These are phyloP conservation scores for Diutina scorzettiae DNA, from an alignment of 1,139 yeast genomes.

Conservation along the genomic window DNA sequence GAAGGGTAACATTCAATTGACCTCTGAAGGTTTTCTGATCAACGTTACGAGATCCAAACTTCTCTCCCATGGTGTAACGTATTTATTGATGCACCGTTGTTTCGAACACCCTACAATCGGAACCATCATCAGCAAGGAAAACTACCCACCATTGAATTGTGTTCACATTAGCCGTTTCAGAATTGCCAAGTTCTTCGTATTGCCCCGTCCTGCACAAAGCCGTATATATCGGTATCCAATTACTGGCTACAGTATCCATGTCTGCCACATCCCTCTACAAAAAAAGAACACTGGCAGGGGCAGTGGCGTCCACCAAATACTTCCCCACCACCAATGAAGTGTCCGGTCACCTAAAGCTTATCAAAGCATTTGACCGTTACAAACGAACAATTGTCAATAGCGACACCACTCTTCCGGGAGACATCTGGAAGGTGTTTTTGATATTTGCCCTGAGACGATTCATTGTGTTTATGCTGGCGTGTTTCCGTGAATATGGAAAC, in stretches of 20 bases:
- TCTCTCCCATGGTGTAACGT: no score
- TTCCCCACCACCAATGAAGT: constrained; percentile 4
- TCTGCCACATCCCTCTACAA: neutral
- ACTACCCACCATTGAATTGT: no score
- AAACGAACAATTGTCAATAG: constrained; percentile 4
- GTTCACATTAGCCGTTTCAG: no score
- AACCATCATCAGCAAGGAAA: neutral
- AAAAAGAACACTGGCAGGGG: neutral
- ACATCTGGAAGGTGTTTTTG: constrained; percentile 2
- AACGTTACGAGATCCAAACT: no score
- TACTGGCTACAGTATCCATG: neutral
- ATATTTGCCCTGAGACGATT: constrained; percentile 4
- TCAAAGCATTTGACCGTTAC: constrained; percentile 4
- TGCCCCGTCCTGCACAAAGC: neutral
- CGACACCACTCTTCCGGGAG: neutral
- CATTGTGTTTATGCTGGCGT: constrained; percentile 3
- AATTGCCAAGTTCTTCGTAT: neutral
- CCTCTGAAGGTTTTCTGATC: no score
- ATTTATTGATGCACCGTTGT: no score
- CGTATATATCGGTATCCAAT: neutral
- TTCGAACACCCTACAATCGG: no score
- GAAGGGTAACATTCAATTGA: no score
- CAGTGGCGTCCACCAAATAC: neutral
- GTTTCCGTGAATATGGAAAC: neutral
- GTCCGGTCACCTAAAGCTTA: constrained; percentile 1